Evolutionary conservation across 2,329 filamentous ascomycete species (phyloP), one percentile per base, ranked within the genome.

Genomic region (Penicillium fuscoglaucum): DNA sequence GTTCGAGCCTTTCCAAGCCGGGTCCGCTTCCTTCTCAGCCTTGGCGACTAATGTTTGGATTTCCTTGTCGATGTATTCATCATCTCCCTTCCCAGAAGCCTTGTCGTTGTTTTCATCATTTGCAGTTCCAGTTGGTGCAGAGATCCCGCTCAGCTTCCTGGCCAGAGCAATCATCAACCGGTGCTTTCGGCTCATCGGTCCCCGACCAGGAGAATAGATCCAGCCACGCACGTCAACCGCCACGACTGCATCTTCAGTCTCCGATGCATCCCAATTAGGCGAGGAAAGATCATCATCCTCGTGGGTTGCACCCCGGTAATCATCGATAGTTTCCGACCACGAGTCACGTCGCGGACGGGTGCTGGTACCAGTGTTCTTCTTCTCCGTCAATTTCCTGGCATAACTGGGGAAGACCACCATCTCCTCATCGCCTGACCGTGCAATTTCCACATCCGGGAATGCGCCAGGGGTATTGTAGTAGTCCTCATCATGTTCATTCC

Each of bases 331-430:
- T 44, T 66, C 60, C 3, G 68, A 65, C 54, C 59, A 67, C 7
- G 71, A 73, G 33, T 66, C 69, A 9, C 70, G 66, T n/a, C 67
- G 67, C 35, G 52, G 58, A n/a, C 57, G 66, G 59, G 41, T 69
- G 68, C 66, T 71, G 33, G 58, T 58, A 41, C 68, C 56, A 24
- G 58, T 44, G n/a, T 74, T 74, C 62, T 75, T 72, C 64, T 79
- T 88, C 35, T 84, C 74, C 12, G 52, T 21, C 72, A 96, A 89
- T 60, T 82, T 83, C 70, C 93, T 87, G 9, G 91, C 91, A 72
- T 99, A 99, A 53, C 91, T 97, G 0, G 95, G 95, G 66, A 99
- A 99, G 26, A 99, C 74, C 10, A 99, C 86, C 87, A 99, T 91
- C 77, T 98, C 91, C 73, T 97, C 92, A 60, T 91, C 85, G 13